phyloP scores from a whole-genome alignment of 2,329 filamentous ascomycete species.

The Beauveria bassiana region DNA sequence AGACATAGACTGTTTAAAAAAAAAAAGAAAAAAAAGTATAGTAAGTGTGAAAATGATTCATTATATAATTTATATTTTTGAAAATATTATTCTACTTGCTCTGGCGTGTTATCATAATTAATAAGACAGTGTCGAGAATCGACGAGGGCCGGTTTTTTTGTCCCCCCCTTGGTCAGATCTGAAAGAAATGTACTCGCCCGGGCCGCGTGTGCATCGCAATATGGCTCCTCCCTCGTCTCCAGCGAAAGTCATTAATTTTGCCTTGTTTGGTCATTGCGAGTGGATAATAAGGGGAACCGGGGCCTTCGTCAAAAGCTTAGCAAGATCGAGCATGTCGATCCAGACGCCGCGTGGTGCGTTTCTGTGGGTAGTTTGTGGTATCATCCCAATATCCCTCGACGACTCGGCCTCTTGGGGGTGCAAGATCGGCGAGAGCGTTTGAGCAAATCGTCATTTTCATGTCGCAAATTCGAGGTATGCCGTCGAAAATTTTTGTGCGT shows the following conservation, averaged over 20 bases:
- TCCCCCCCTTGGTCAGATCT: no score
- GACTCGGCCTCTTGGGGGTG: neutral
- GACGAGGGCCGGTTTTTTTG: no score
- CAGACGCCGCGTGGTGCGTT: neutral
- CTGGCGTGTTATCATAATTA: no score
- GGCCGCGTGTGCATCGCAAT: neutral
- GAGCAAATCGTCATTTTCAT: neutral
- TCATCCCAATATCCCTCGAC: neutral
- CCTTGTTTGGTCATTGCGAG: neutral
- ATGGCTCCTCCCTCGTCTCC: neutral
- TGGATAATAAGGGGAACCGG: constrained; percentile 3
- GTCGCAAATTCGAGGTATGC: neutral
- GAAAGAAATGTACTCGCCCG: neutral
- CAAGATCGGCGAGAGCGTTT: neutral
- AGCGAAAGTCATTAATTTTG: neutral
- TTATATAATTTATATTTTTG: no score
- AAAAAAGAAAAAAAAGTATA: no score
- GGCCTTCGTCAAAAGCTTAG: neutral
- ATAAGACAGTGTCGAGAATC: no score
- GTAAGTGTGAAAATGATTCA: no score
- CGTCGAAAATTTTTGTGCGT: neutral
- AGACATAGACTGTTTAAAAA: no score
- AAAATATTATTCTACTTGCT: no score
- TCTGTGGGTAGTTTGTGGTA: neutral
- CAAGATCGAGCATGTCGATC: neutral